These are phyloP conservation scores for Wickerhamiella musiphila DNA, from an alignment of 805 yeast genomes.

Conservation along the genomic window DNA sequence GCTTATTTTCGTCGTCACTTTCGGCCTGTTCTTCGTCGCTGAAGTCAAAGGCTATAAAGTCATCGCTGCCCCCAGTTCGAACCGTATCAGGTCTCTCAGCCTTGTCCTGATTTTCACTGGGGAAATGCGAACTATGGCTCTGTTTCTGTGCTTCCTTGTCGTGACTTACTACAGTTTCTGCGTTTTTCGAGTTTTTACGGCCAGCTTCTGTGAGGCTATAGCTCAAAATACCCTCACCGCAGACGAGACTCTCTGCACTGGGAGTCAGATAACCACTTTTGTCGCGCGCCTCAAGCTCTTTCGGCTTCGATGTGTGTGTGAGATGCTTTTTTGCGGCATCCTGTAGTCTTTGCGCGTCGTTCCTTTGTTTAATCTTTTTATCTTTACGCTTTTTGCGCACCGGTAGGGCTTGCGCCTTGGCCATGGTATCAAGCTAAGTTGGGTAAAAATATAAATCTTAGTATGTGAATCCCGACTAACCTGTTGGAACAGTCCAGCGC, in stretches of 20 bases:
- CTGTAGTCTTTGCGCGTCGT: not conserved
- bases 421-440: not conserved
- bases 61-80: not conserved
- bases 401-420: not conserved
- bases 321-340: not conserved
- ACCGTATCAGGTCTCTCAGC: not conserved
- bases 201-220: constrained; percentile 2
- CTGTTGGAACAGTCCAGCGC: too few species aligned
- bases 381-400: not conserved
- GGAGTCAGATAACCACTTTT: constrained; percentile 7
- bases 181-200: constrained; percentile 1
- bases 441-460: too few species aligned
- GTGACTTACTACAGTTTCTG: not conserved
- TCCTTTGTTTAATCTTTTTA: not conserved
- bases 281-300: not conserved
- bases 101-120: not conserved
- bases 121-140: not conserved
- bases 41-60: constrained; percentile 8
- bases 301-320: not conserved
- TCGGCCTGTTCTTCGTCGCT: too few species aligned
- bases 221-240: constrained; percentile 7
- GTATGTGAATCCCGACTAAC: too few species aligned
- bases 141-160: not conserved
- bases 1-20: constrained; percentile 2
- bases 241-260: constrained; percentile 2